Evolutionary conservation across 2,329 filamentous ascomycete genomes (phyloP).

Genomic region (Pseudogymnoascus sp.): DNA sequence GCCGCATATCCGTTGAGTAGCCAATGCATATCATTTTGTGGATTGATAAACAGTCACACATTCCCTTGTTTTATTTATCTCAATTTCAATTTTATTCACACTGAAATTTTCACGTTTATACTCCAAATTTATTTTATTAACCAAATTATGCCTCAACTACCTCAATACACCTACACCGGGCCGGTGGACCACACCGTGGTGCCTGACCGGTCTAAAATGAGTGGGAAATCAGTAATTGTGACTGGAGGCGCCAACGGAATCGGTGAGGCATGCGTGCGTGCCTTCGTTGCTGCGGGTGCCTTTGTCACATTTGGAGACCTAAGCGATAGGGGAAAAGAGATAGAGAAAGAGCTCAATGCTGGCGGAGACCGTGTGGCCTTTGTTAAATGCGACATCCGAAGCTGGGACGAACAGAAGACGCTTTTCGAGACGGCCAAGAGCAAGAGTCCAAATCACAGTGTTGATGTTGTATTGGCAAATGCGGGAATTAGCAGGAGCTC

Average conservation of each 20-base stretch:
- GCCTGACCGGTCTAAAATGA: slow-evolving; percentile 31
- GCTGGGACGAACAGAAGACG: slow-evolving; percentile 36
- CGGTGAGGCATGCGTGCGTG: slow-evolving; percentile 27
- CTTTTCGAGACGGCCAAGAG: slow-evolving; percentile 34
- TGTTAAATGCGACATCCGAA: slow-evolving; percentile 35
- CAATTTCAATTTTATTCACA: neutral
- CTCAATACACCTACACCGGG: slow-evolving; percentile 27
- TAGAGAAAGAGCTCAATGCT: slow-evolving; percentile 26
- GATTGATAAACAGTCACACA: neutral
- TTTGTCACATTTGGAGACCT: slow-evolving; percentile 36
- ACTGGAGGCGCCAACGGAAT: slow-evolving; percentile 37
- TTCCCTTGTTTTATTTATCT: neutral
- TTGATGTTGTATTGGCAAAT: slow-evolving; percentile 41
- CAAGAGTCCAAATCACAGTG: slow-evolving; percentile 31
- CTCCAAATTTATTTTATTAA: neutral
- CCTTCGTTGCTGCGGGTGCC: slow-evolving; percentile 29
- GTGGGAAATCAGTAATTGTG: slow-evolving; percentile 39
- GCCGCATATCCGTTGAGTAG: neutral
- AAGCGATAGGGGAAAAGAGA: slow-evolving; percentile 23
- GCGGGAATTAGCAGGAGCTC: slow-evolving; percentile 33
- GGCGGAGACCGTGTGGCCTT: slow-evolving; percentile 23
- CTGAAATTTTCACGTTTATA: neutral
- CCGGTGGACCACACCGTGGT: slow-evolving; percentile 30
- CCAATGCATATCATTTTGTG: neutral
- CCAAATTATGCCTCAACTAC: neutral